A percentile compares a stretch with the other conserved stretches of the same genome.
These are phyloP conservation scores for Soucietia sequanensis DNA, from an alignment of 805 yeast genomes.

Conservation along the genomic window DNA sequence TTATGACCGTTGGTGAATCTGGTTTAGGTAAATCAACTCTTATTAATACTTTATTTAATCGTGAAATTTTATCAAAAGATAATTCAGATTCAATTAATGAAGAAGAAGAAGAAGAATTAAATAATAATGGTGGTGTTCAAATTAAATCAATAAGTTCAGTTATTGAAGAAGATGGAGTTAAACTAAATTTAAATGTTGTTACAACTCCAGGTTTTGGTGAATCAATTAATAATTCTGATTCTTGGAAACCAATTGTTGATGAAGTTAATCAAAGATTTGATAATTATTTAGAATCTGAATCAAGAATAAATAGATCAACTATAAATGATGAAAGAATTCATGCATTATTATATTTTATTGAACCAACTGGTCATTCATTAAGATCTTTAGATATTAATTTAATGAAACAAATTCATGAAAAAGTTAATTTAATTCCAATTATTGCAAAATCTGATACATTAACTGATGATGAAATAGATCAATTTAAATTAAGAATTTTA, in stretches of 20 bases:
- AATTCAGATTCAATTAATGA: slow-evolving; percentile 8
- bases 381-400: slow-evolving; percentile 86
- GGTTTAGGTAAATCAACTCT: slow-evolving; percentile 94
- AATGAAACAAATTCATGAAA: slow-evolving; percentile 83
- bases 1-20: slow-evolving; percentile 87
- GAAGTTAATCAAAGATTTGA: slow-evolving; percentile 88
- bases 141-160: slow-evolving; percentile 26
- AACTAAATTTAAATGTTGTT: slow-evolving; percentile 76
- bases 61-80: slow-evolving; percentile 26
- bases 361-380: slow-evolving; percentile 94
- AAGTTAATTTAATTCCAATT: slow-evolving; percentile 90
- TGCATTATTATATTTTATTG: slow-evolving; percentile 90
- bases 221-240: slow-evolving; percentile 61
- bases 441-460: slow-evolving; percentile 94
- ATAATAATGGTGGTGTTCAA: slow-evolving; percentile 16
- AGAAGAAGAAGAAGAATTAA: slow-evolving; percentile 33
- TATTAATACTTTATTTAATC: slow-evolving; percentile 79
- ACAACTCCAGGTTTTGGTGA: slow-evolving; percentile 97
- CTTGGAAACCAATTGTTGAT: slow-evolving; percentile 89
- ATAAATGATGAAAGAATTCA: slow-evolving; percentile 84
- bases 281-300: slow-evolving; percentile 85
- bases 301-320: slow-evolving; percentile 69
- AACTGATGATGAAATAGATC: slow-evolving; percentile 77
- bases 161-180: slow-evolving; percentile 91
- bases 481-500: slow-evolving; percentile 73